Conservation (phyloP, 805 yeast species). For the Candida suzukii region DNA sequence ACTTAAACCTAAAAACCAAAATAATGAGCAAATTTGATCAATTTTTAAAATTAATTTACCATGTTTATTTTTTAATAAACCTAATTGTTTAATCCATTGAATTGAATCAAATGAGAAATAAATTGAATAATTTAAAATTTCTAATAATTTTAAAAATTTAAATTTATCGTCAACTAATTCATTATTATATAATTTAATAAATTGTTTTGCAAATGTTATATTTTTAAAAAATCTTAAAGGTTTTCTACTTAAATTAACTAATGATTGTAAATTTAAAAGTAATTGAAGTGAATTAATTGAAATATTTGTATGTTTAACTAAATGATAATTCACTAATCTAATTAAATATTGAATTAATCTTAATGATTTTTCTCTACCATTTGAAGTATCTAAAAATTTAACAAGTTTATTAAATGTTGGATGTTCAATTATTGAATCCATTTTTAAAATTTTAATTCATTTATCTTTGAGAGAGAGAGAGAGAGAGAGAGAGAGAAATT, state of each 20-base stretch:
- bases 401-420: constrained; percentile 60
- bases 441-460: constrained; percentile 14
- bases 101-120: constrained; percentile 60
- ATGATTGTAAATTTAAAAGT: constrained; percentile 50
- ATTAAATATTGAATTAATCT: constrained; percentile 77
- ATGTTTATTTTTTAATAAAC: constrained; percentile 35
- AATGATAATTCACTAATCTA: constrained; percentile 61
- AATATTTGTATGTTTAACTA: constrained; percentile 45
- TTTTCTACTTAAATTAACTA: constrained; percentile 70
- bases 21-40: constrained; percentile 55
- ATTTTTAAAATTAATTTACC: constrained; percentile 30
- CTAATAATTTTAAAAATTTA: constrained; percentile 44
- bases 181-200: constrained; percentile 60
- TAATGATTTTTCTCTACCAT: constrained; percentile 76
- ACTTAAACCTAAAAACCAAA: constrained; percentile 70
- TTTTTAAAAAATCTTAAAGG: constrained; percentile 82
- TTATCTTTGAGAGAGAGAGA: too few relatives aligned
- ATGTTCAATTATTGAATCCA: constrained; percentile 62
- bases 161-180: constrained; percentile 56
- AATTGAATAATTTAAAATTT: constrained; percentile 55
- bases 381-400: constrained; percentile 53
- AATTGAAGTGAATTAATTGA: constrained; percentile 37
- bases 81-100: constrained; percentile 53
- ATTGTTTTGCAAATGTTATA: constrained; percentile 60
- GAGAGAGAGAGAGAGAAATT: too few relatives aligned